Evolutionary conservation across 495 filamentous ascomycete species (phyloP), one percentile per base, ranked within the genome.

Genomic region (Glonium stellatum): DNA sequence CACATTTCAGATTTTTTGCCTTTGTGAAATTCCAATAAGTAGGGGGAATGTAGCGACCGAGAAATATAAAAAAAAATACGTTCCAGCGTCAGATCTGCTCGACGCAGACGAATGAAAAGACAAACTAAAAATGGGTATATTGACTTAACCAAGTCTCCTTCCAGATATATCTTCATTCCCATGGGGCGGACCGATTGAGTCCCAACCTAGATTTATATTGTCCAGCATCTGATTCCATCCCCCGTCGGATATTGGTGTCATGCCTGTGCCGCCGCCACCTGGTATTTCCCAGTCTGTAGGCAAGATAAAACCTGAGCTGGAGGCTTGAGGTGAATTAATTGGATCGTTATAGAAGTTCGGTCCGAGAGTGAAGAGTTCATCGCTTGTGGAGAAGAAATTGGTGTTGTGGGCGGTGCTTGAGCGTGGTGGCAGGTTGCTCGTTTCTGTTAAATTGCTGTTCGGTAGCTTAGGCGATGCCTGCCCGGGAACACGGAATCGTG

Each of bases 161-260:
- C 39, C 39, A 13, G 39, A 13, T 18, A 44, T 2, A 44, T 44
- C 39, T 18, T 44, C 39, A 18, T 51, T 31, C 19, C 18, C 50
- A 23, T 67, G 65, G 5, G 57, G 57, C 35, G 54, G 58, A 8
- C 60, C 61, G 10, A 61, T 9, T 4, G 54, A 21, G 47, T 64
- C 61, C 65, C 65, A 67, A 5, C 65, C 61, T 31, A 67, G 15
- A 47, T 61, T 51, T 21, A 67, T 67, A 22, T 54, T 67, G 19
- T 67, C 61, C n/a, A 67, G 54, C 57, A 67, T 61, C 50, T 60
- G 54, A 27, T 63, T 63, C 57, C 57, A 67, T 0, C 61, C 42
- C 1, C 61, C 65, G 22, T 67, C 65, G 2, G 60, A 63, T 58
- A 67, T 67, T 9, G 64, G 64, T 4, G 64, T 59, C 64, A 67